Evolutionary conservation across 2,329 filamentous ascomycete species (phyloP).

Genomic region (Dissoconium aciculare): DNA sequence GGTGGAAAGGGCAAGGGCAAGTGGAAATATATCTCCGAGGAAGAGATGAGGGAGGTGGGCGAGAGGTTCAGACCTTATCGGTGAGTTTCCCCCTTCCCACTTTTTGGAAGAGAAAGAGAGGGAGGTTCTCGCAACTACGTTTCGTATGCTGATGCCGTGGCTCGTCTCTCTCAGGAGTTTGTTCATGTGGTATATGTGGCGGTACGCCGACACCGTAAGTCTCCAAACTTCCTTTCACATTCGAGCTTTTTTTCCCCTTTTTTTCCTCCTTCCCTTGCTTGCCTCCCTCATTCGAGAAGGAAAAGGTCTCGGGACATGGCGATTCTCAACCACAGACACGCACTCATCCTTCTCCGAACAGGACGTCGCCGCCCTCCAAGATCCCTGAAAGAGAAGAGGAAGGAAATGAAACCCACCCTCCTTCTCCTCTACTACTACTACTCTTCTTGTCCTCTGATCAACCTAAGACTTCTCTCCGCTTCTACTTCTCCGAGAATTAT

Average conservation of each 20-base stretch:
- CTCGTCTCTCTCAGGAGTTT: constrained; percentile 63
- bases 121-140: too few relatives aligned
- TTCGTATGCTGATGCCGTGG: too few relatives aligned
- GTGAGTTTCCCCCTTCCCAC: constrained; percentile 27
- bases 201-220: constrained; percentile 20
- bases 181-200: constrained; percentile 99
- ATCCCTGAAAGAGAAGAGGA: too few relatives aligned
- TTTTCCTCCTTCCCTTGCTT: constrained; percentile 19
- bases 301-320: too few relatives aligned
- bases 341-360: too few relatives aligned
- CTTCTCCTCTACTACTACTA: too few relatives aligned
- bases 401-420: too few relatives aligned
- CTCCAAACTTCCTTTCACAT: constrained; percentile 15
- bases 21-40: constrained; percentile 96
- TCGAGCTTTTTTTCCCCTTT: constrained; percentile 25
- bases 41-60: constrained; percentile 75
- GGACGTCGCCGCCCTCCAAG: too few relatives aligned
- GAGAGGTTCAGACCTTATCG: constrained; percentile 70
- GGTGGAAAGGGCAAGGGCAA: constrained; percentile 89
- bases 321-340: too few relatives aligned
- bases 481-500: too few relatives aligned
- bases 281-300: constrained; percentile 12
- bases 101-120: constrained; percentile 2
- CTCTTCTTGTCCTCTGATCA: too few relatives aligned
- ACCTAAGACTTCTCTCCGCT: too few relatives aligned